Percentiles rank a stretch among this genome's conserved stretches.
phyloP scores from a whole-genome alignment of 331 rosid genomes.

The Cydonia oblonga region DNA sequence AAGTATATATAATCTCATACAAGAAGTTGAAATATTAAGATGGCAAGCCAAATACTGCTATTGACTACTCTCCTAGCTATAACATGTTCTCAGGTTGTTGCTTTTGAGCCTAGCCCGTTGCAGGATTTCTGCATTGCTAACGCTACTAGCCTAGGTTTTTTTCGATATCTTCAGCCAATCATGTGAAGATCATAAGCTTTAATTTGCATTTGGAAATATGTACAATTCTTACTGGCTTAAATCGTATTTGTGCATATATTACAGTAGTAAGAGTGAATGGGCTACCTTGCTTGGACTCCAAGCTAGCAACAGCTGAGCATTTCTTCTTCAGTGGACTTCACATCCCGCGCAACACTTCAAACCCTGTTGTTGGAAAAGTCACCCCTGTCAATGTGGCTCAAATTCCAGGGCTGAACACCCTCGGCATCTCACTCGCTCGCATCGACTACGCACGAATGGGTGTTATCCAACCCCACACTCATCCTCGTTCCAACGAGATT shows the following conservation, averaged over 20 bases:
- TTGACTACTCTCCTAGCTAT: conserved; percentile 1
- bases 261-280: neutral
- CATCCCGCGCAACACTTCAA: conserved; percentile 6
- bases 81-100: conserved; percentile 8
- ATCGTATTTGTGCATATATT: neutral
- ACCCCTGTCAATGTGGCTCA: conserved; percentile 14
- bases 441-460: conserved; percentile 21
- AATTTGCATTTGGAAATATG: too few relatives aligned
- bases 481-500: conserved; percentile 24
- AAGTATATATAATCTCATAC: neutral
- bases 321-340: neutral
- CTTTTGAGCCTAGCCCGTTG: conserved; percentile 22
- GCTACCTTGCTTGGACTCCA: conserved; percentile 1
- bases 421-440: conserved; percentile 27
- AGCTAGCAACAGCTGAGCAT: neutral
- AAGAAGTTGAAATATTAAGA: neutral
- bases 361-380: conserved; percentile 13
- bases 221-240: neutral
- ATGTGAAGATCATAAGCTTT: neutral
- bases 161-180: neutral
- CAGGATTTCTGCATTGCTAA: conserved; percentile 33
- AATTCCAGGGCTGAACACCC: conserved; percentile 31
- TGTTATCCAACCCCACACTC: conserved; percentile 17
- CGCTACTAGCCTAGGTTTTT: conserved; percentile 13
- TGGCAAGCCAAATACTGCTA: neutral